These are phyloP conservation scores for Vigna angularis DNA, from an alignment of 306 rosid species.

Conservation along the genomic window DNA sequence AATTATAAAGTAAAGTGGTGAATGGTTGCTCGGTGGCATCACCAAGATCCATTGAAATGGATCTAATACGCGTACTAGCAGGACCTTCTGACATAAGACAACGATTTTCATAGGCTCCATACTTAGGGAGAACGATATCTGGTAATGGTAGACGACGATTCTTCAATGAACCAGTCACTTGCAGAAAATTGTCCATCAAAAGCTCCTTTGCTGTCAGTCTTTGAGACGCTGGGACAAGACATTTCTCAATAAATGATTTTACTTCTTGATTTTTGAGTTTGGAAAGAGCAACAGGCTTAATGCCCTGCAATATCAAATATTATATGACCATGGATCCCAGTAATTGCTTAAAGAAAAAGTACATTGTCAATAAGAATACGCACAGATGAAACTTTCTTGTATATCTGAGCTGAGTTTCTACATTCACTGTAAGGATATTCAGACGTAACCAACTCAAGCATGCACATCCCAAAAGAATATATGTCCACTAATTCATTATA, in stretches of 20 bases:
- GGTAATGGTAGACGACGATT: conserved; percentile 21
- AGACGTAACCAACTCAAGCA: conserved; percentile 28
- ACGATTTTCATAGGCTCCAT: conserved; percentile 12
- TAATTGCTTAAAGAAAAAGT: background rate
- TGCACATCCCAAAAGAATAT: conserved; percentile 60
- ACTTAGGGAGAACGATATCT: conserved; percentile 11
- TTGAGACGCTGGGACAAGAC: conserved; percentile 19
- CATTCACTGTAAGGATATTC: conserved; percentile 29
- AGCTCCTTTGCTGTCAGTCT: conserved; percentile 17
- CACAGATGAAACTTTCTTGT: conserved; percentile 25
- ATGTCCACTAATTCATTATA: conserved; percentile 61
- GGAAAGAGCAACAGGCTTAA: conserved; percentile 13
- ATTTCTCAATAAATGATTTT: conserved; percentile 18
- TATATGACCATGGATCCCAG: background rate
- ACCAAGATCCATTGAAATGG: conserved; percentile 29
- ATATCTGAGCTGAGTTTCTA: conserved; percentile 23
- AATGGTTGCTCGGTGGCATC: conserved; percentile 23
- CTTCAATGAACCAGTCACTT: conserved; percentile 5
- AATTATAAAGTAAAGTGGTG: conserved; percentile 12
- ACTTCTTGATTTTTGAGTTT: background rate
- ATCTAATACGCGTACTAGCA: conserved; percentile 12
- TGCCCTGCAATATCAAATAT: conserved; percentile 9
- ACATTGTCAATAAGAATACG: background rate
- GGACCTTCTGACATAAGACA: conserved; percentile 29
- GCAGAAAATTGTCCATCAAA: conserved; percentile 20